phyloP scores from a whole-genome alignment of 1,139 yeast genomes.

The Eremothecium gossypii region DNA sequence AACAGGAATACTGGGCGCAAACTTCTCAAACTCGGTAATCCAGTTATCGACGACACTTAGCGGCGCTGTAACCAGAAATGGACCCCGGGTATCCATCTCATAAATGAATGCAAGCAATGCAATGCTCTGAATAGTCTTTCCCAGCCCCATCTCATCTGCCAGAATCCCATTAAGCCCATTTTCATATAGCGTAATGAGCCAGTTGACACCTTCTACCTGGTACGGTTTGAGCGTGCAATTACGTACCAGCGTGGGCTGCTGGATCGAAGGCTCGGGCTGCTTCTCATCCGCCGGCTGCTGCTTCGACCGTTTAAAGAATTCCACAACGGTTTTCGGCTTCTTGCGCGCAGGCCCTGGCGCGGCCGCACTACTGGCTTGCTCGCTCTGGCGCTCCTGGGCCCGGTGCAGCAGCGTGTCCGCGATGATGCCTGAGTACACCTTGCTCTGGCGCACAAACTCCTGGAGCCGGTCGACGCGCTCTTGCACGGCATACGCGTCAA shows the following conservation, averaged over 20 bases:
- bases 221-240: slow-evolving; percentile 72
- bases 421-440: slow-evolving; percentile 73
- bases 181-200: slow-evolving; percentile 81
- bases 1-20: slow-evolving; percentile 64
- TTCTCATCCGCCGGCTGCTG: slow-evolving; percentile 1
- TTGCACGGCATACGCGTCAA: slow-evolving; percentile 21
- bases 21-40: slow-evolving; percentile 59
- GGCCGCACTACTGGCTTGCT: slow-evolving; percentile 9
- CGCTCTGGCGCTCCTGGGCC: slow-evolving; percentile 27
- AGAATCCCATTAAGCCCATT: slow-evolving; percentile 91
- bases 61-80: slow-evolving; percentile 82
- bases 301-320: slow-evolving; percentile 19
- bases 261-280: slow-evolving; percentile 12
- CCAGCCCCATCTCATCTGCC: slow-evolving; percentile 97
- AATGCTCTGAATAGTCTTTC: slow-evolving; percentile 84
- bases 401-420: slow-evolving; percentile 61
- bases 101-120: slow-evolving; percentile 66
- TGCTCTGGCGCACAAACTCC: slow-evolving; percentile 70
- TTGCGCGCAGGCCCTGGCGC: slow-evolving; percentile 17
- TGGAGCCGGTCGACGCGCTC: slow-evolving; percentile 53
- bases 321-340: slow-evolving; percentile 17
- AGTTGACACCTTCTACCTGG: slow-evolving; percentile 82
- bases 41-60: slow-evolving; percentile 81
- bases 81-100: slow-evolving; percentile 75
- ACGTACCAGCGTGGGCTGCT: slow-evolving; percentile 57